Base-by-base conservation (phyloP, 2,329 filamentous ascomycete genomes). In the Dactylonectria estremocensis region DNA sequence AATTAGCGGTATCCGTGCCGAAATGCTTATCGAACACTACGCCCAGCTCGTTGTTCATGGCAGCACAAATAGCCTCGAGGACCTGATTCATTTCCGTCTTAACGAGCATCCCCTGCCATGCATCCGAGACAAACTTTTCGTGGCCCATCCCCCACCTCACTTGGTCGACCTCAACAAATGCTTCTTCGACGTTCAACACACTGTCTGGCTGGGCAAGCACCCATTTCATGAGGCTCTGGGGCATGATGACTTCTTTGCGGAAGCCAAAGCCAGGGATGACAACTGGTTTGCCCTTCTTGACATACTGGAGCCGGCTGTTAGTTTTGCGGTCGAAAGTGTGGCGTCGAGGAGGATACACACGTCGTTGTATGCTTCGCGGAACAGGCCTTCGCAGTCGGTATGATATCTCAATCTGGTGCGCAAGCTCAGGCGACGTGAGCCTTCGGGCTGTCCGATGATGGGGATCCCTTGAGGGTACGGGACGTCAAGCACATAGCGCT, bases 241-340 rank as follows among this genome's bases (percentile, higher is more conserved):
- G 84, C 18, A 86, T 69, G 52, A 85, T 77, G 20, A 85, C 70
- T 65, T 84, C 83, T 46, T 79, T 77, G 18, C 80, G 79, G 33
- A 80, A 76, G 2, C 80, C 81, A 5, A 83, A 73, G 5, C 81
- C 80, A 0, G 83, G 83, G 7, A 84, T 61, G 1, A 85, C 72
- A 2, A 85, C 83, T 0, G 82, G 73, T 35, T 78, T 77, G 18
- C 82, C 82, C 14, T 79, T 78, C 53, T 85, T 85, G 28, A 77
- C 74, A 65, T 84, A 85, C 82, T 85, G 6, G 0, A 28, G 24
- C 16, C 16, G 4, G 40, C 11, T 48, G 14, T 40, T n/a, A 43
- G 52, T 40, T 8, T 28, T 1, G 13, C 5, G n/a, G 40, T n/a
- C 40, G 3, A 18, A 43, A 3, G 40, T n/a, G 14, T 7, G 14